A percentile compares a stretch with the other conserved stretches of the same genome.
These are phyloP conservation scores for Tolypocladium inflatum DNA, from an alignment of 2,329 filamentous ascomycete genomes.

Conservation along the genomic window DNA sequence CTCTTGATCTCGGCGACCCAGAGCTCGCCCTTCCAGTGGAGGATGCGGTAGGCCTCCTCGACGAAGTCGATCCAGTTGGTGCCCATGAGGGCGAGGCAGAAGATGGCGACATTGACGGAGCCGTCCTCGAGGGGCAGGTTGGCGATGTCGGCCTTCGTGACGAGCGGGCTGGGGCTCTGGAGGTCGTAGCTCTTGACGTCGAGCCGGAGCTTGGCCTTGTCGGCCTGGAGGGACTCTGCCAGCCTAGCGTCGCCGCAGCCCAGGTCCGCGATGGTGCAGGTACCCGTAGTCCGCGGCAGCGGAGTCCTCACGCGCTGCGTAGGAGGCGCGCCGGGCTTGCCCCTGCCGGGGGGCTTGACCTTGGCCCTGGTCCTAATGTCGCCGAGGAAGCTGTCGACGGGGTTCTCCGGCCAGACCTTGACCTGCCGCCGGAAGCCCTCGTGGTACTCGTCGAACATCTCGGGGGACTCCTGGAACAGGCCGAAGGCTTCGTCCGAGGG, in stretches of 20 bases:
- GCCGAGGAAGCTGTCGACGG: conserved; percentile 76
- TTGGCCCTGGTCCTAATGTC: conserved; percentile 61
- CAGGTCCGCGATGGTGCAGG: conserved; percentile 77
- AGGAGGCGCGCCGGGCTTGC: conserved; percentile 16
- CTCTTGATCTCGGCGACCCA: conserved; percentile 98
- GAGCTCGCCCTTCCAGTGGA: conserved; percentile 89
- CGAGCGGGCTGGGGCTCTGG: conserved; percentile 62
- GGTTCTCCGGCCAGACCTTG: conserved; percentile 92
- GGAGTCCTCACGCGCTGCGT: conserved; percentile 27
- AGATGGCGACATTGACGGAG: conserved; percentile 78
- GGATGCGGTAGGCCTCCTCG: conserved; percentile 86
- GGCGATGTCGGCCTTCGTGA: conserved; percentile 85
- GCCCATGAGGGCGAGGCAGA: conserved; percentile 96
- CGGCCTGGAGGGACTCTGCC: conserved; percentile 55
- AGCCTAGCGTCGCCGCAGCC: conserved; percentile 90
- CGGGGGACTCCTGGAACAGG: conserved; percentile 75
- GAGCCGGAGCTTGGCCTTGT: conserved; percentile 58
- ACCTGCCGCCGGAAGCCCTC: conserved; percentile 94
- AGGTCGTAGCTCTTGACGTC: conserved; percentile 81
- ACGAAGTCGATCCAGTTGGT: conserved; percentile 97
- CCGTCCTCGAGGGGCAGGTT: conserved; percentile 67
- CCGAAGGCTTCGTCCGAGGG: conserved; percentile 75
- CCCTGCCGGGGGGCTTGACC: conserved; percentile 25
- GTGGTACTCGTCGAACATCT: conserved; percentile 95
- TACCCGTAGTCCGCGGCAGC: conserved; percentile 62